These are phyloP conservation scores for Leptographium galeiforme DNA, from an alignment of 2,329 filamentous ascomycete genomes.

Conservation along the genomic window DNA sequence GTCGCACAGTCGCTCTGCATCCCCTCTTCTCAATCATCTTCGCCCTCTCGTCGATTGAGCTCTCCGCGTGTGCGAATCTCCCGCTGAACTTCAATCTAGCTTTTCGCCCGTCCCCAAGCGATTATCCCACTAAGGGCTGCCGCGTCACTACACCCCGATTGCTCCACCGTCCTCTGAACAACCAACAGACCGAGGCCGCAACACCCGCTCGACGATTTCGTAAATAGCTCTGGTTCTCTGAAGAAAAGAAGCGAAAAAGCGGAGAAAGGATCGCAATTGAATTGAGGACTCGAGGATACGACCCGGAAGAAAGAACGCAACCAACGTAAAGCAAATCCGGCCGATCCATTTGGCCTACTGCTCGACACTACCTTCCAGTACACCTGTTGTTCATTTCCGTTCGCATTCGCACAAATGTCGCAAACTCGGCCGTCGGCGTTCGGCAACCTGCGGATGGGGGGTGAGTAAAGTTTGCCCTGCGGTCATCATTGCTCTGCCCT, in stretches of 20 bases:
- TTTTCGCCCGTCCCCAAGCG: background rate
- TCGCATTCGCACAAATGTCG: constrained; percentile 47
- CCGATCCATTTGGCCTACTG: constrained; percentile 11
- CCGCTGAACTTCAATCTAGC: background rate
- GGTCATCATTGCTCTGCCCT: constrained; percentile 6
- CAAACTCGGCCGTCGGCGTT: constrained; percentile 87
- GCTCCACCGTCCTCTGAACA: background rate
- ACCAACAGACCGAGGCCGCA: background rate
- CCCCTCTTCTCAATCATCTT: background rate
- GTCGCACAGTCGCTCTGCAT: background rate
- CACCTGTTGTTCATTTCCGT: background rate
- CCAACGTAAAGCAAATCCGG: background rate
- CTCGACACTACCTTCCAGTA: constrained; percentile 16
- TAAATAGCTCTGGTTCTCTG: background rate
- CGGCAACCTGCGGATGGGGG: constrained; percentile 83
- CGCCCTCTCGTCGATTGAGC: background rate
- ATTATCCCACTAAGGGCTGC: background rate
- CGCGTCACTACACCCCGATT: background rate
- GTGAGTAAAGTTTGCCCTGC: constrained; percentile 42
- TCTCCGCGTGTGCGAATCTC: background rate
- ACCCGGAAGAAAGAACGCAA: background rate
- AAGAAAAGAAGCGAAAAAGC: background rate
- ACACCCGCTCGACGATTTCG: background rate
- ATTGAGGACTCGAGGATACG: background rate
- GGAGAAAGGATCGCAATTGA: background rate